These are phyloP conservation scores for Funneliformis caledonium DNA, from an alignment of 371 early-diverging fungal species.

Conservation along the genomic window DNA sequence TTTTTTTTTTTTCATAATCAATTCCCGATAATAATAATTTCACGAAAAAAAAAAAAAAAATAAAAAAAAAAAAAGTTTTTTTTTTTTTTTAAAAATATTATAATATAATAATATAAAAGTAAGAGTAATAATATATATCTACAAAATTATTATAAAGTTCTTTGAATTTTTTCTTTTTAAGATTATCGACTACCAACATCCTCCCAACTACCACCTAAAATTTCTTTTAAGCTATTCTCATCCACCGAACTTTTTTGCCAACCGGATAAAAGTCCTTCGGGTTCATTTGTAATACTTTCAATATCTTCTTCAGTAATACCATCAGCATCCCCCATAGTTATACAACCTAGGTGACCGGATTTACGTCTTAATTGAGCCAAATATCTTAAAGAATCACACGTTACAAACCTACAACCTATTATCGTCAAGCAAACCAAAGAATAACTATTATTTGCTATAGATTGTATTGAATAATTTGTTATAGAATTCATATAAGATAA, in stretches of 20 bases:
- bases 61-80: no score
- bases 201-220: slow-evolving; percentile 48
- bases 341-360: slow-evolving; percentile 47
- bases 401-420: slow-evolving; percentile 48
- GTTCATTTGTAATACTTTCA: slow-evolving; percentile 45
- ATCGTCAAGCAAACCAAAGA: slow-evolving; percentile 48
- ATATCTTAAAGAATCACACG: slow-evolving; percentile 42
- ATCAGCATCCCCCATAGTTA: slow-evolving; percentile 49
- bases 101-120: no score
- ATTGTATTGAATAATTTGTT: slow-evolving; percentile 45
- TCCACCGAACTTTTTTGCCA: slow-evolving; percentile 49
- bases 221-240: slow-evolving; percentile 45
- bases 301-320: slow-evolving; percentile 49
- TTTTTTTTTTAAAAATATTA: no score
- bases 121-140: no score
- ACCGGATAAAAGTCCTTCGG: slow-evolving; percentile 45
- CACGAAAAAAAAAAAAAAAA: no score
- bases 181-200: slow-evolving; percentile 33
- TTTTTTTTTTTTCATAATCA: no score
- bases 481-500: slow-evolving; percentile 46
- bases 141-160: no score
- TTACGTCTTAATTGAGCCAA: slow-evolving; percentile 43
- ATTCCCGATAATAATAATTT: no score
- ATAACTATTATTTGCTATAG: slow-evolving; percentile 43
- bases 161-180: no score